These are phyloP conservation scores for Tricholoma hemisulphureum DNA, from an alignment of 768 basidiomycete species.

Conservation along the genomic window DNA sequence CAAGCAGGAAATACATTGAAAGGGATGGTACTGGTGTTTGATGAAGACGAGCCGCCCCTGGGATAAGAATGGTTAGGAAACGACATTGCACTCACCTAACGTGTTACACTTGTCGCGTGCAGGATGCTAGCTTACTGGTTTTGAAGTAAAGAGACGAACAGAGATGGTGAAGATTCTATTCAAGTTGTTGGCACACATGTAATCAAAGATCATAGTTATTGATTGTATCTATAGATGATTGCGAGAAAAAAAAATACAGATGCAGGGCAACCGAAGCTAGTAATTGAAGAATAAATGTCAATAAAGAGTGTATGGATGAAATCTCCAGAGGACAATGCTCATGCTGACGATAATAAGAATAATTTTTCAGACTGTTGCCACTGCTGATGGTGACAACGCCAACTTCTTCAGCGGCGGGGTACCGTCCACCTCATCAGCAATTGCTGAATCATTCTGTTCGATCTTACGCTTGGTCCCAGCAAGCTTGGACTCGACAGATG, in stretches of 20 bases:
- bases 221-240: conserved; percentile 20
- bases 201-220: conserved; percentile 21
- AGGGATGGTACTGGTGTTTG: background rate
- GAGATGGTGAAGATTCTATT: background rate
- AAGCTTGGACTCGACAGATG: conserved; percentile 51
- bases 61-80: background rate
- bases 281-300: conserved; percentile 15
- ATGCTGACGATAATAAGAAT: conserved; percentile 1
- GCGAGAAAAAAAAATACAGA: conserved; percentile 21
- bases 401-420: conserved; percentile 71
- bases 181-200: background rate
- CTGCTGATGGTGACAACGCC: conserved; percentile 41
- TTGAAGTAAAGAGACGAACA: too few relatives aligned
- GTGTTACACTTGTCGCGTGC: too few relatives aligned
- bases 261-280: conserved; percentile 13
- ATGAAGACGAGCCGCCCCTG: conserved; percentile 2
- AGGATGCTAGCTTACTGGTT: too few relatives aligned
- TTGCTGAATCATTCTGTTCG: conserved; percentile 45
- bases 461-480: conserved; percentile 77
- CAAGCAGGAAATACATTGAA: conserved; percentile 7
- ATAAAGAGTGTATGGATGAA: conserved; percentile 6
- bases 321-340: conserved; percentile 8
- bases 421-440: conserved; percentile 40
- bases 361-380: conserved; percentile 4
- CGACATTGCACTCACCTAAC: background rate